Evolutionary conservation across 805 yeast species (phyloP).

Genomic region (Saccharomycopsis javanensis): DNA sequence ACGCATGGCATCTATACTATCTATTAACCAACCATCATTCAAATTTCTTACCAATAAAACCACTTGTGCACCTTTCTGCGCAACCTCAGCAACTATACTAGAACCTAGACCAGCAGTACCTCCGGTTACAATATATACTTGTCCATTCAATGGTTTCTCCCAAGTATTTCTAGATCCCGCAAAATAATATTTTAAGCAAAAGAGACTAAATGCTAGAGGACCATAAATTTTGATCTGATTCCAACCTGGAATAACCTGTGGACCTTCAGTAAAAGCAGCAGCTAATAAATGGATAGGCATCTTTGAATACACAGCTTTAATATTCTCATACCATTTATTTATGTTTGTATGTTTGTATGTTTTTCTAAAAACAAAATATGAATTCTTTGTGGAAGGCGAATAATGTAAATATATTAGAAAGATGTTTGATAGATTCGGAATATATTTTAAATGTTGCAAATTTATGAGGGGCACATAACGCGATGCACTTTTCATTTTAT

Average conservation of each 20-base stretch:
- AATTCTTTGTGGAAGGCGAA: background rate
- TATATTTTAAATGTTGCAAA: background rate
- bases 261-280: conserved; percentile 61
- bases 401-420: background rate
- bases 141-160: conserved; percentile 89
- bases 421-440: background rate
- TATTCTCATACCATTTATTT: background rate
- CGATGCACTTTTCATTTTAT: background rate
- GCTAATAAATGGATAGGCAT: conserved; percentile 86
- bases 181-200: conserved; percentile 58
- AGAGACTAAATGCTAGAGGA: conserved; percentile 42
- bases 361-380: background rate
- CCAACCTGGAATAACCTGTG: conserved; percentile 70
- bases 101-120: conserved; percentile 92
- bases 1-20: conserved; percentile 70
- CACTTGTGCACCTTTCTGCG: conserved; percentile 76
- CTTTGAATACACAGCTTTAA: background rate
- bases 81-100: conserved; percentile 61
- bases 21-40: conserved; percentile 66
- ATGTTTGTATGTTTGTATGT: background rate
- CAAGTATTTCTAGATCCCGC: conserved; percentile 78
- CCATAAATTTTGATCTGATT: conserved; percentile 43
- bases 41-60: conserved; percentile 57
- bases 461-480: background rate
- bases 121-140: conserved; percentile 78